Evolutionary conservation across 257 asterid species (phyloP).

Genomic region (Anisodus tanguticus): DNA sequence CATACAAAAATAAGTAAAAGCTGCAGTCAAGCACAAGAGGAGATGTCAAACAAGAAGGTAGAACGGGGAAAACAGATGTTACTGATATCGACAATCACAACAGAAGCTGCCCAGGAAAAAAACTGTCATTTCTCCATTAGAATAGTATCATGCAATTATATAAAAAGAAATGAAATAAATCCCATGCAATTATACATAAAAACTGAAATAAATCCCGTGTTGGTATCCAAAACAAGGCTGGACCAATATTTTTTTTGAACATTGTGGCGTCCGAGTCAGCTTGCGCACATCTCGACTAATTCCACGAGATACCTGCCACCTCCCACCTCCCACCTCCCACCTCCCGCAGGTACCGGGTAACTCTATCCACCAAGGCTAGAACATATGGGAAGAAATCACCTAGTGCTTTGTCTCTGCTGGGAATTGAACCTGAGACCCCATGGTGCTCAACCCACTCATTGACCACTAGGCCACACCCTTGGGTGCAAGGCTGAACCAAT

Average conservation of each 20-base stretch:
- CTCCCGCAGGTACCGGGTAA: too few relatives aligned
- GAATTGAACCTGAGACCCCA: too few relatives aligned
- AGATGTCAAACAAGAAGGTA: conserved; percentile 6
- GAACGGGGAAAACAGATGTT: neutral
- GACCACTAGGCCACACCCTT: too few relatives aligned
- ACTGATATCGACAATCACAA: neutral
- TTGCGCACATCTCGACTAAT: too few relatives aligned
- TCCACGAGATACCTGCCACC: too few relatives aligned
- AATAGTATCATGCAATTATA: conserved; percentile 10
- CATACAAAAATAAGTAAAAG: conserved; percentile 11
- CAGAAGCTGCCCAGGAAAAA: conserved; percentile 17
- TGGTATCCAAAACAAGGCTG: conserved; percentile 15
- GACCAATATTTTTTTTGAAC: neutral
- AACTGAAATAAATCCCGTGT: neutral
- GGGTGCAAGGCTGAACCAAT: too few relatives aligned
- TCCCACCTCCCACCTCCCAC: too few relatives aligned
- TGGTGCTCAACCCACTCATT: too few relatives aligned
- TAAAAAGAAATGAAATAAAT: neutral
- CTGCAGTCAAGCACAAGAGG: neutral
- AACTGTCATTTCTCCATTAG: neutral
- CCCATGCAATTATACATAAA: neutral
- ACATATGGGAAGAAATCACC: too few relatives aligned
- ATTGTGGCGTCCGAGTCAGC: too few relatives aligned
- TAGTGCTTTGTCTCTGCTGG: too few relatives aligned
- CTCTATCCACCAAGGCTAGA: too few relatives aligned